phyloP scores from a whole-genome alignment of 2,329 filamentous ascomycete species.

The Arthrobotrys sphaeroides region DNA sequence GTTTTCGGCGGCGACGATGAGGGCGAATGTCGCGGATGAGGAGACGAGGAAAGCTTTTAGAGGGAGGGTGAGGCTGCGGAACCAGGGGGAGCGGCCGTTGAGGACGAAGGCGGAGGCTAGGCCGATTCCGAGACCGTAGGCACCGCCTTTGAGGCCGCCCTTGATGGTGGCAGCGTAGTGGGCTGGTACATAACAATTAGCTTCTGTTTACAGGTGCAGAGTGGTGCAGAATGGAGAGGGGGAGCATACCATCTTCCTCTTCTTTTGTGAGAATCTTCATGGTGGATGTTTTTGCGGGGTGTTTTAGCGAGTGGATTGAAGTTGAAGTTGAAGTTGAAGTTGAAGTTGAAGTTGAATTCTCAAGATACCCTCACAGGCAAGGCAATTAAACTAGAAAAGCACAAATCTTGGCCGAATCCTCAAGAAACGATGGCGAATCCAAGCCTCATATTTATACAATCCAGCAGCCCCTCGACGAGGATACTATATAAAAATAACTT shows the following conservation, averaged over 20 bases:
- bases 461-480: too few species aligned
- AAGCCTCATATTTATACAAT: constrained; percentile 13
- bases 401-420: too few species aligned
- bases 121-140: constrained; percentile 65
- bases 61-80: constrained; percentile 83
- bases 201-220: background rate
- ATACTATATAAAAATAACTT: too few species aligned
- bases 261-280: constrained; percentile 98
- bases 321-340: background rate
- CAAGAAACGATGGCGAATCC: too few species aligned
- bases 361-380: too few species aligned
- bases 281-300: too few species aligned
- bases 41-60: constrained; percentile 91
- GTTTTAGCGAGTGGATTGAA: background rate
- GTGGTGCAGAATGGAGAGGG: background rate
- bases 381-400: too few species aligned
- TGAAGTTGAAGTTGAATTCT: too few species aligned
- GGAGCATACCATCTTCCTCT: constrained; percentile 73
- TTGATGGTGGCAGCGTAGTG: constrained; percentile 73
- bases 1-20: constrained; percentile 86
- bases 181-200: constrained; percentile 54
- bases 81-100: constrained; percentile 73
- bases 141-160: constrained; percentile 79
- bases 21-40: constrained; percentile 81
- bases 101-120: constrained; percentile 54